Conservation (phyloP, 176 grass and related monocot genomes). For the Lolium rigidum region DNA sequence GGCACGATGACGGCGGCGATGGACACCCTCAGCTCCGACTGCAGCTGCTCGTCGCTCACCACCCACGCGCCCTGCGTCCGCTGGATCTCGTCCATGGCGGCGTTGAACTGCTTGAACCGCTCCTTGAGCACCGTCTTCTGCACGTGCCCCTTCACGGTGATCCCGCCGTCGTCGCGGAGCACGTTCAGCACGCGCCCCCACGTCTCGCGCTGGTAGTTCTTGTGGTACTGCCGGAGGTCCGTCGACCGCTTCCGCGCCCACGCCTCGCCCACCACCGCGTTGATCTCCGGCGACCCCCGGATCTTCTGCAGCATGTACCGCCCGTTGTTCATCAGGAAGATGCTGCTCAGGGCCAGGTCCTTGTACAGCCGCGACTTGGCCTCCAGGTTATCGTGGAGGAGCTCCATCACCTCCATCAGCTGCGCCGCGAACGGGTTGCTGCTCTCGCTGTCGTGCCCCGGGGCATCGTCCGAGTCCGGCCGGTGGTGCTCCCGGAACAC, state of each 20-base stretch:
- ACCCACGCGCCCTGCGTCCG: slow-evolving; percentile 83
- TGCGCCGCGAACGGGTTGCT: slow-evolving; percentile 69
- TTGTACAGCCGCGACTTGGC: slow-evolving; percentile 76
- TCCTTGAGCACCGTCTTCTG: slow-evolving; percentile 85
- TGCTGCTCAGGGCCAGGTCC: slow-evolving; percentile 56
- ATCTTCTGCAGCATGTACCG: slow-evolving; percentile 92
- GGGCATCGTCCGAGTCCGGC: slow-evolving; percentile 5
- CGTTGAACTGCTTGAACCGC: slow-evolving; percentile 88
- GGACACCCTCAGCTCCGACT: slow-evolving; percentile 93
- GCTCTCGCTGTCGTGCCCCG: background rate
- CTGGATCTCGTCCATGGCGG: slow-evolving; percentile 92
- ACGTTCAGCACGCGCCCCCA: slow-evolving; percentile 72
- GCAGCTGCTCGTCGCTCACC: slow-evolving; percentile 86
- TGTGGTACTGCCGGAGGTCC: slow-evolving; percentile 85
- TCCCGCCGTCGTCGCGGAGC: slow-evolving; percentile 72
- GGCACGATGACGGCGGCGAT: slow-evolving; percentile 83
- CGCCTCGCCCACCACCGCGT: slow-evolving; percentile 60
- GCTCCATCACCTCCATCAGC: slow-evolving; percentile 81
- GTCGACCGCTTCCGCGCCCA: slow-evolving; percentile 80
- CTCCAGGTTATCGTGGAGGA: slow-evolving; percentile 74
- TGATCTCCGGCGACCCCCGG: slow-evolving; percentile 76
- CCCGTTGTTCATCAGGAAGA: slow-evolving; percentile 98
- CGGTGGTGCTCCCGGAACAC: slow-evolving; percentile 72
- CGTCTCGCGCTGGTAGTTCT: slow-evolving; percentile 98
- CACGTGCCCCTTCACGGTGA: slow-evolving; percentile 76